Evolutionary conservation across 257 asterid genomes (phyloP).

Genomic region (Cruciata laevipes): DNA sequence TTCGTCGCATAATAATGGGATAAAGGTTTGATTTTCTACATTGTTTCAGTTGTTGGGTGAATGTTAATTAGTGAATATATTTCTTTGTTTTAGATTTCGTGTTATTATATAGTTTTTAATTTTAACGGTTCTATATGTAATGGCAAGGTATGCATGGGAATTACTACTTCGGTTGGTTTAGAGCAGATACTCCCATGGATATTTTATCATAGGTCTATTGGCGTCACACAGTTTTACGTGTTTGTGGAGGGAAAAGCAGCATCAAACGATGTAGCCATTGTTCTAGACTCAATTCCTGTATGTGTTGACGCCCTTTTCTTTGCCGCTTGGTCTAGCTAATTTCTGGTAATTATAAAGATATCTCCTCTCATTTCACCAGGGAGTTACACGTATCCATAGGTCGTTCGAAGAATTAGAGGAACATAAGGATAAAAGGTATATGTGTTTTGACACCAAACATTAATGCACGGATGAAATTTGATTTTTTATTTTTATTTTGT

Average conservation of each 20-base stretch:
- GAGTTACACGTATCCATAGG: no score
- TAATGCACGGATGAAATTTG: no score
- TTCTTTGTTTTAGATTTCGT: neutral
- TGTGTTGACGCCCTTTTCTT: no score
- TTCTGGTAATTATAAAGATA: no score
- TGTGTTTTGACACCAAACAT: no score
- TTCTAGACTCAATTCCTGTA: constrained; percentile 77
- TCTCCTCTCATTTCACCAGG: no score
- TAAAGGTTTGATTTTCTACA: constrained; percentile 8
- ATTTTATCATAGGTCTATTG: constrained; percentile 76
- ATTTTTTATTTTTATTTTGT: no score
- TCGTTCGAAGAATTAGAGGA: no score
- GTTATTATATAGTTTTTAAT: neutral
- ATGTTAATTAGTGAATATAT: no score
- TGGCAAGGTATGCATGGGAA: constrained; percentile 61
- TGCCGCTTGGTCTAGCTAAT: no score
- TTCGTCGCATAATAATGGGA: neutral
- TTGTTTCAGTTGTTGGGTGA: no score
- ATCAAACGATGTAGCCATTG: constrained; percentile 56
- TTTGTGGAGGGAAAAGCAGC: constrained; percentile 93
- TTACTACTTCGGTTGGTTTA: constrained; percentile 76
- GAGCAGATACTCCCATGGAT: constrained; percentile 86
- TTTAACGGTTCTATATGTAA: neutral
- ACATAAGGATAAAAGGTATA: no score
- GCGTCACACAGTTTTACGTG: constrained; percentile 61